Evolutionary conservation across 2,329 filamentous ascomycete genomes (phyloP), one percentile per base, ranked within the genome.

Genomic region (Dryadomyces quercus-mongolicae): DNA sequence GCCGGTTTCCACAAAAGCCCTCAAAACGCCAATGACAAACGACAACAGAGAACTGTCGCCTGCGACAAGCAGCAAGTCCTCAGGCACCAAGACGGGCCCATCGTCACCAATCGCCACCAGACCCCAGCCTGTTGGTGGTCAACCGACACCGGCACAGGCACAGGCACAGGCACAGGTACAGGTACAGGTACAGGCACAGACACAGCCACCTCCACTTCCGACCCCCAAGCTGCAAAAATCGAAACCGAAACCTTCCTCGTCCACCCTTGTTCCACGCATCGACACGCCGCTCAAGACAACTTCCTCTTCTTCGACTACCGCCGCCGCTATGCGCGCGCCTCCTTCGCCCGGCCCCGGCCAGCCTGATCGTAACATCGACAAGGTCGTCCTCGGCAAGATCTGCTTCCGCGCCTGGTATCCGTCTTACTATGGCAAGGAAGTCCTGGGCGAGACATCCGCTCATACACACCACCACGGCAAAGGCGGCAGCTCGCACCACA

Each of bases 371-470:
- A 95, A 94, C 66, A 85, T 96, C 60, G 82, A 89, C 64, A 87
- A 88, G 65, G 88, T 96, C 52, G 84, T 95, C 54, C 75, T 96
- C 57, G 92, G 91, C 5, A 82, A 90, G 62, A 75, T 93, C 36
- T 82, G 84, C 62, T 94, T 96, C 71, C 83, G 84, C 62, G 86
- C 91, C 2, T 95, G 91, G 90, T 96, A 93, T 67, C 88, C 90
- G 8, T 94, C 88, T 16, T 93, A 91, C 68, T 95, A 96, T 67
- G 75, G 74, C 70, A 95, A 80, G 73, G 90, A 84, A 54, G 72
- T 82, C 8, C 68, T 84, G 5, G 79, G 78, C 13, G 77, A 81
- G 54, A 62, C 67, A 3, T 60, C 70, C 3, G 59, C 56, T 18
- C 57, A 56, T 54, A 16, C 15, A 9, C 36, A 40, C 36, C 57